These are phyloP conservation scores for Lachancea quebecensis DNA, from an alignment of 805 yeast genomes.

Conservation along the genomic window DNA sequence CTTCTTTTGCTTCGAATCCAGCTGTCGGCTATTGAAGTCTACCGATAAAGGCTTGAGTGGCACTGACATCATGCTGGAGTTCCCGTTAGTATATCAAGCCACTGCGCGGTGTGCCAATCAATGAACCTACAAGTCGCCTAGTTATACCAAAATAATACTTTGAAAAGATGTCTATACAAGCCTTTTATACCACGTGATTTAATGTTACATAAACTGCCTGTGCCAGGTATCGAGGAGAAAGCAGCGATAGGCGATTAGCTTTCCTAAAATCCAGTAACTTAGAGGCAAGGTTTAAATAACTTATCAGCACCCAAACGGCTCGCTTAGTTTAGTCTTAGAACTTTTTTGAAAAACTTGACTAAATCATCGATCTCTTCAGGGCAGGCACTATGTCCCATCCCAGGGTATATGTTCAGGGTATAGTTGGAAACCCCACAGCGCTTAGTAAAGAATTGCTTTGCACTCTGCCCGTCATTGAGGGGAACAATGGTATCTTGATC, in stretches of 20 bases:
- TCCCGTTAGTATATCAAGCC: no score
- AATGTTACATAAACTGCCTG: no score
- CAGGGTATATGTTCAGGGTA: slow-evolving; percentile 49
- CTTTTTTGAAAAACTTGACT: slow-evolving; percentile 37
- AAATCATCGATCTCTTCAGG: slow-evolving; percentile 61
- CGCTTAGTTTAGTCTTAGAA: neutral
- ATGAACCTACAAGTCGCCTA: no score
- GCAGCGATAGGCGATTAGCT: no score
- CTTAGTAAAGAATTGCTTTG: slow-evolving; percentile 37
- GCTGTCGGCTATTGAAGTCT: slow-evolving; percentile 26
- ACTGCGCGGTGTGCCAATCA: no score
- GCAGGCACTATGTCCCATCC: slow-evolving; percentile 61
- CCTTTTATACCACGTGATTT: no score
- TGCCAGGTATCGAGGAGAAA: no score
- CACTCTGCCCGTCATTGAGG: slow-evolving; percentile 28
- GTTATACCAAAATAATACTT: no score
- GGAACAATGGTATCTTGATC: slow-evolving; percentile 61
- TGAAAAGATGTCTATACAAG: no score
- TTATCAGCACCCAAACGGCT: neutral
- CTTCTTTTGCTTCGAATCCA: slow-evolving; percentile 61
- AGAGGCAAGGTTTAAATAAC: no score
- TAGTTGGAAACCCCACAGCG: slow-evolving; percentile 39
- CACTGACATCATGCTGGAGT: slow-evolving; percentile 24
- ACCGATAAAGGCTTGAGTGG: slow-evolving; percentile 28
- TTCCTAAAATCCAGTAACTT: no score